Base-by-base conservation (phyloP, 805 yeast species). In the Yarrowia yakushimensis region DNA sequence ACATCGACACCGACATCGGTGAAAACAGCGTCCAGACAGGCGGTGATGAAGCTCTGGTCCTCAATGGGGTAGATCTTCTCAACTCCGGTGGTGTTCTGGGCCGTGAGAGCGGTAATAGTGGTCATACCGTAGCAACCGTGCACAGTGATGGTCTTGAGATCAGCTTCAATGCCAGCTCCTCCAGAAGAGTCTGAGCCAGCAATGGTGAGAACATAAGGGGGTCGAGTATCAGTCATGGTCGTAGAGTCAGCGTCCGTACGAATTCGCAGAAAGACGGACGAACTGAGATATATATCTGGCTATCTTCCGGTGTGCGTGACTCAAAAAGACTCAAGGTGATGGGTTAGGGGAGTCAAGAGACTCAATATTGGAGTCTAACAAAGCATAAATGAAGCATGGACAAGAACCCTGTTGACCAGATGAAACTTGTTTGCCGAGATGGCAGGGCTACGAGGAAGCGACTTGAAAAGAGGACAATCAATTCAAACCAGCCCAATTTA, bases 101-200 rank as follows among this genome's bases (percentile, higher is more conserved):
- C 87, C 0, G 96, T 90, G 64, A 90, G 73, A 2, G 91, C 92
- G 9, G 91, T 82, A 46, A 88, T 84, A 68, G 91, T 86, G 0
- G 92, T 87, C 72, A 86, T 74, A 0, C 88, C 96, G 69, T 85
- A 88, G 57, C 90, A 90, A 15, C 83, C 82, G 68, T 87, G 88
- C 1, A 88, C 87, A 3, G 87, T 78, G 62, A 90, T 81, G 0
- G 96, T 85, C 74, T 90, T 90, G 37, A 90, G 71, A 71, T 90
- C 97, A 0, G 96, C 96, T 72, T 90, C 96, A 55, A 90, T 85
- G 2, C 97, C 97, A 2, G 97, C 96, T 3, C 96, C 96, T 2
- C 96, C 97, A 11, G 93, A 86, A 45, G 85, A 82, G 71, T 90
- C 97, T 0, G 93, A 86, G 0, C 96, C 96, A 64, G 50, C 52